Evolutionary conservation across 2,329 filamentous ascomycete genomes (phyloP).

Genomic region (Atkinsonella texensis): DNA sequence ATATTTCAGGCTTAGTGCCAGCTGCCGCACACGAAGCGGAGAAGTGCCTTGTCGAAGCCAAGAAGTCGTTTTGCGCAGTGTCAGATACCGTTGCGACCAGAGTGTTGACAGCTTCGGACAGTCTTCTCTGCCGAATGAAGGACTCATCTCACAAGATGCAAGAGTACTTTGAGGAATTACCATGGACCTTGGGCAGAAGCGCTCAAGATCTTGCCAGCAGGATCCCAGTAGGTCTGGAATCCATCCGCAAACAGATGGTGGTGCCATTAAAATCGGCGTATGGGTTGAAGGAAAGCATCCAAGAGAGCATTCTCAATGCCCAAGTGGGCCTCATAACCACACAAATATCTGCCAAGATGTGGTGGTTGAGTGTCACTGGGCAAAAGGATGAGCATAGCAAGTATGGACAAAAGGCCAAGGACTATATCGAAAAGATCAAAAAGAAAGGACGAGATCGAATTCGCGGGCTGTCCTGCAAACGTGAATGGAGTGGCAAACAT

Average conservation of each 20-base stretch:
- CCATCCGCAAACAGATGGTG: conserved; percentile 25
- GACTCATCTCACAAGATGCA: conserved; percentile 12
- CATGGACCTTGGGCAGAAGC: conserved; percentile 8
- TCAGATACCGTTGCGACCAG: conserved; percentile 15
- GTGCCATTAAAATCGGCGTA: background rate
- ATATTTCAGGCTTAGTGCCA: conserved; percentile 27
- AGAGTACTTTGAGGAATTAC: conserved; percentile 13
- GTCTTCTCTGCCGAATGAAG: conserved; percentile 13
- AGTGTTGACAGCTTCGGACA: conserved; percentile 18
- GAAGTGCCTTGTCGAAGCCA: conserved; percentile 23
- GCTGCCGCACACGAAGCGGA: conserved; percentile 27
- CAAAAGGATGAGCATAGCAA: conserved; percentile 32
- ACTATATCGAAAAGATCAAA: conserved; percentile 20
- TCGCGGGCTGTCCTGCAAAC: background rate
- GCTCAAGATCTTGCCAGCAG: conserved; percentile 11
- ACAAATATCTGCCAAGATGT: conserved; percentile 43
- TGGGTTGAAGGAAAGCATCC: background rate
- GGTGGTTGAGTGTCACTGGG: conserved; percentile 43
- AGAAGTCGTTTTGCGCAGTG: conserved; percentile 18
- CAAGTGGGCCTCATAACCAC: conserved; percentile 36
- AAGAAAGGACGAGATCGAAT: background rate
- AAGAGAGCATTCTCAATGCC: conserved; percentile 2
- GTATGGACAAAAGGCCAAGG: conserved; percentile 36
- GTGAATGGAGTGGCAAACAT: background rate
- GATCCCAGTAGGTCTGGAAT: conserved; percentile 12